phyloP scores from a whole-genome alignment of 2,329 filamentous ascomycete genomes.

The Microdochium paspali region DNA sequence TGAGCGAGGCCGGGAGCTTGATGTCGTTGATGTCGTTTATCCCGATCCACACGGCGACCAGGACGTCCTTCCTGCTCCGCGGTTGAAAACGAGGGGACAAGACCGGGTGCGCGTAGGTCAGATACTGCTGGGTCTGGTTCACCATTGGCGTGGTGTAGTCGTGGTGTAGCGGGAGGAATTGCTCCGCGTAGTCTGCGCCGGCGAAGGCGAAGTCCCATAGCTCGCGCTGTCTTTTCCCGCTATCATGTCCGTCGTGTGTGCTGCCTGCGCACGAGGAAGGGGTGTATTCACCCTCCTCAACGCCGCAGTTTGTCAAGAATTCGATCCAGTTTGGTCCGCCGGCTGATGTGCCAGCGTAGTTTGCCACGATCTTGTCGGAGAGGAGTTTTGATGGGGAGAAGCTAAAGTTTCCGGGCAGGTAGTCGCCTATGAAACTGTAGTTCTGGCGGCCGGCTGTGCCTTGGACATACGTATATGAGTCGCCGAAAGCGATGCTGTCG shows the following conservation, averaged over 20 bases:
- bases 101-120: conserved; percentile 28
- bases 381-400: conserved; percentile 30
- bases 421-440: conserved; percentile 38
- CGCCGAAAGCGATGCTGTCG: conserved; percentile 29
- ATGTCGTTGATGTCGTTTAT: conserved; percentile 45
- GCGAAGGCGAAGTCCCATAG: conserved; percentile 49
- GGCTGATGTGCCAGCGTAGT: conserved; percentile 37
- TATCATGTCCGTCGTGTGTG: not conserved
- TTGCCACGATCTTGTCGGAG: conserved; percentile 36
- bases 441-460: conserved; percentile 34
- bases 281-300: conserved; percentile 28
- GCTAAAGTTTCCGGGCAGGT: conserved; percentile 21
- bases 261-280: conserved; percentile 28
- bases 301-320: conserved; percentile 39
- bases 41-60: conserved; percentile 44
- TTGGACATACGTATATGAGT: conserved; percentile 38
- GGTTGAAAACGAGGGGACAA: conserved; percentile 15
- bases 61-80: conserved; percentile 12
- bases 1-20: not conserved
- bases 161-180: conserved; percentile 38
- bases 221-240: conserved; percentile 11
- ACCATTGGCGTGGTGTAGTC: conserved; percentile 37
- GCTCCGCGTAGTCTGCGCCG: conserved; percentile 36
- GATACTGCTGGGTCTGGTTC: conserved; percentile 39
- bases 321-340: conserved; percentile 47